Conservation (phyloP, 768 basidiomycete genomes). For the Termitomyces sp. region DNA sequence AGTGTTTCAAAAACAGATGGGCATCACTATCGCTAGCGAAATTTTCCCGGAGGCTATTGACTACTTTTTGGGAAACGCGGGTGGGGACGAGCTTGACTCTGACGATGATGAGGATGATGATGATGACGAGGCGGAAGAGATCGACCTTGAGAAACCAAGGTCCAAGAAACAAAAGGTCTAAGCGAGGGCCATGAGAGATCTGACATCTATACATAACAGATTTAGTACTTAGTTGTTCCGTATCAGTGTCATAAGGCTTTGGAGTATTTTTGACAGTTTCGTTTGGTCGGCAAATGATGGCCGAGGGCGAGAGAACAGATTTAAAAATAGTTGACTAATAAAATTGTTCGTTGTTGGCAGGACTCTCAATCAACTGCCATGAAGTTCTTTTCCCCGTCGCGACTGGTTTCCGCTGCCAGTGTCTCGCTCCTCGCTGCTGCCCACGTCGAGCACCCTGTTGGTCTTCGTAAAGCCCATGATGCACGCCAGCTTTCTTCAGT, state of each 20-base stretch:
- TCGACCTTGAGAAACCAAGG: slow-evolving; percentile 82
- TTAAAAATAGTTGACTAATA: neutral
- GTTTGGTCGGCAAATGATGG: slow-evolving; percentile 8
- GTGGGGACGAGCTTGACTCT: slow-evolving; percentile 55
- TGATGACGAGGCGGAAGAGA: slow-evolving; percentile 78
- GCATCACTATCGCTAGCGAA: slow-evolving; percentile 66
- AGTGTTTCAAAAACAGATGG: slow-evolving; percentile 44
- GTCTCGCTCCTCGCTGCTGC: slow-evolving; percentile 40
- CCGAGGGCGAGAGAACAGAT: slow-evolving; percentile 1
- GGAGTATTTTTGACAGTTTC: neutral
- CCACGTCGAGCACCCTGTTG: slow-evolving; percentile 17
- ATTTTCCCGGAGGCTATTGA: slow-evolving; percentile 80
- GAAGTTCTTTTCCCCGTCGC: slow-evolving; percentile 25
- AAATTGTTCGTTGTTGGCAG: neutral
- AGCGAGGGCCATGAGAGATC: neutral
- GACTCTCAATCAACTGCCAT: slow-evolving; percentile 18
- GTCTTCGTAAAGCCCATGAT: slow-evolving; percentile 18
- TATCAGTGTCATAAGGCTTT: neutral
- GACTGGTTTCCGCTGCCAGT: slow-evolving; percentile 26
- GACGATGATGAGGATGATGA: slow-evolving; percentile 68
- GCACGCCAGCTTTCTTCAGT: slow-evolving; percentile 10
- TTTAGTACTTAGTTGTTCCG: neutral
- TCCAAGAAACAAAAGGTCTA: slow-evolving; percentile 69
- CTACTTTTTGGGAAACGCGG: slow-evolving; percentile 68
- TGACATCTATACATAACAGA: neutral